These are phyloP conservation scores for Solanum microdontum DNA, from an alignment of 257 asterid species.

Conservation along the genomic window DNA sequence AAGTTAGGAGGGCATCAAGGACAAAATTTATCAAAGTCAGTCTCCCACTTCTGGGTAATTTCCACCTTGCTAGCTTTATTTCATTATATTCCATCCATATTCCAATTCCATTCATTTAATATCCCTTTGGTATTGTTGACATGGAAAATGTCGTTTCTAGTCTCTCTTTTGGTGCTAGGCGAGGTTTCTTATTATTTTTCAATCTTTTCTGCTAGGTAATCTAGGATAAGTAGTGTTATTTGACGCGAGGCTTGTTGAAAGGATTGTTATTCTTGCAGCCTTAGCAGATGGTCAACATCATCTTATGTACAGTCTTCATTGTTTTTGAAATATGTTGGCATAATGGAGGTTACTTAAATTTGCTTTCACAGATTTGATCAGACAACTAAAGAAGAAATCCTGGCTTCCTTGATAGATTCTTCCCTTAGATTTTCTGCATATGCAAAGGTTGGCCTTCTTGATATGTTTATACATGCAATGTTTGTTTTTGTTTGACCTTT, in stretches of 20 bases:
- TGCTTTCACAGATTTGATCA: conserved; percentile 51
- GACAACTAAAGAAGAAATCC: conserved; percentile 44
- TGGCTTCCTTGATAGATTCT: conserved; percentile 42
- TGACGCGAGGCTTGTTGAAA: background rate
- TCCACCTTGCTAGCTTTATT: background rate
- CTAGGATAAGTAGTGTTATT: background rate
- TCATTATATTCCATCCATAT: background rate
- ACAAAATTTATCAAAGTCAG: background rate
- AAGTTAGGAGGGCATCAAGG: background rate
- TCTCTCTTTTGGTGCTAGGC: background rate
- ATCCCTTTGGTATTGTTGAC: background rate
- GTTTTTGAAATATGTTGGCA: background rate
- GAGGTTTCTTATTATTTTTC: background rate
- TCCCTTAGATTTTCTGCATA: conserved; percentile 48
- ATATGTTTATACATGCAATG: conserved; percentile 2
- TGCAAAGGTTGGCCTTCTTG: conserved; percentile 53
- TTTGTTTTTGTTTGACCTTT: background rate
- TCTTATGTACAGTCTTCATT: background rate
- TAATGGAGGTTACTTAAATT: background rate
- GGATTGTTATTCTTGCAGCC: background rate
- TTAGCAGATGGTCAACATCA: background rate
- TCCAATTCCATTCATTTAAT: background rate
- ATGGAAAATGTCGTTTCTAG: background rate
- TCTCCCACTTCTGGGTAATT: background rate
- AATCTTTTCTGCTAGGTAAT: background rate